Conservation (phyloP, 2,329 filamentous ascomycete species). For the Botrytis byssoidea region DNA sequence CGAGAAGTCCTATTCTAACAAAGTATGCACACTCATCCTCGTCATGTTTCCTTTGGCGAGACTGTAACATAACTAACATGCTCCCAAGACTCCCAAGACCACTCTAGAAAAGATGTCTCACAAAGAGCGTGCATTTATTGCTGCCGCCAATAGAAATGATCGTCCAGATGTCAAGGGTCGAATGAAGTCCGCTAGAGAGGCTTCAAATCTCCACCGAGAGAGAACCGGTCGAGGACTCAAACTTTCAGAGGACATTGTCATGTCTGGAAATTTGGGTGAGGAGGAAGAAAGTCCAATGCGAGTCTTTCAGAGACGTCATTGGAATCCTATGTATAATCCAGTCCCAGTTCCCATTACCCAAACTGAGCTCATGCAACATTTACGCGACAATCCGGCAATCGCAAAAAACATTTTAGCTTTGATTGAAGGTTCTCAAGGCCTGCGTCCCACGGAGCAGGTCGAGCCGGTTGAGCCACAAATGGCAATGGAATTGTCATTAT, state of each 20-base stretch:
- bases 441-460: background rate
- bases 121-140: constrained; percentile 86
- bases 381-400: background rate
- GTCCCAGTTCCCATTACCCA: constrained; percentile 23
- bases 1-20: background rate
- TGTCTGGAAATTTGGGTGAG: constrained; percentile 94
- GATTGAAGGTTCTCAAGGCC: background rate
- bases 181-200: constrained; percentile 80
- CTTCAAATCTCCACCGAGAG: constrained; percentile 87
- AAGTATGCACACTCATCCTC: background rate
- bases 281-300: constrained; percentile 49
- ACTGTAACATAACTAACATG: background rate
- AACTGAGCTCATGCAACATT: background rate
- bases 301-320: constrained; percentile 60
- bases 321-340: constrained; percentile 52
- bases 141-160: constrained; percentile 82
- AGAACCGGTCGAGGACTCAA: constrained; percentile 79
- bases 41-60: background rate
- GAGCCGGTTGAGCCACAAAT: background rate
- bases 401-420: background rate
- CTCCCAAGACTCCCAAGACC: background rate
- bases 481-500: background rate
- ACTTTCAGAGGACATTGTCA: constrained; percentile 81
- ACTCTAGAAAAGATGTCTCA: constrained; percentile 52
- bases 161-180: constrained; percentile 77